Percentiles rank a stretch among this genome's conserved stretches.
phyloP scores from a whole-genome alignment of 495 filamentous ascomycete species.

The Talaromyces stipitatus region DNA sequence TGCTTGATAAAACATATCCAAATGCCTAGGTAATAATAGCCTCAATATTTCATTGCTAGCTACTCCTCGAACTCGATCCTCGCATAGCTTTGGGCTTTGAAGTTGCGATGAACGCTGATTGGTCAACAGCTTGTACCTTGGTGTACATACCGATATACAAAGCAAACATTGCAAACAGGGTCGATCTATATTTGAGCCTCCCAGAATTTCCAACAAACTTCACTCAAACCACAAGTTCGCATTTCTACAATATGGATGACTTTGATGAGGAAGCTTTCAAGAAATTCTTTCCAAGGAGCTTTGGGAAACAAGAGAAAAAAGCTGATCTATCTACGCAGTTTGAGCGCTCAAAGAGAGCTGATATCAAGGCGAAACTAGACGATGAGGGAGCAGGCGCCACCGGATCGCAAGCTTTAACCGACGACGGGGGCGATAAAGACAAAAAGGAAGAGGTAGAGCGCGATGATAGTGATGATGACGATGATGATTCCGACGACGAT shows the following conservation, averaged over 20 bases:
- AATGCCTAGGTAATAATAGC: not conserved
- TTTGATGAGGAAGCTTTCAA: constrained; percentile 81
- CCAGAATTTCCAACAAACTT: not conserved
- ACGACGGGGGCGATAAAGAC: constrained; percentile 8
- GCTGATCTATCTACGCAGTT: constrained; percentile 74
- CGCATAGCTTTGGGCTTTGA: not conserved
- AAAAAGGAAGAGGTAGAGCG: constrained; percentile 28
- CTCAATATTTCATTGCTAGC: not conserved
- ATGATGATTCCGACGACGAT: constrained; percentile 49
- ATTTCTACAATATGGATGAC: constrained; percentile 15
- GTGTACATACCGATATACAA: not conserved
- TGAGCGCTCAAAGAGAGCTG: constrained; percentile 60
- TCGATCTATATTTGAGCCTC: not conserved
- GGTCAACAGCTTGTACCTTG: not conserved
- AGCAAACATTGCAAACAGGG: constrained; percentile 34
- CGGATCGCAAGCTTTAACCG: constrained; percentile 13
- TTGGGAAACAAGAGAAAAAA: constrained; percentile 73
- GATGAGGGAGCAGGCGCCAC: constrained; percentile 8
- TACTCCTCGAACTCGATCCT: not conserved
- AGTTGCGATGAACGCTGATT: not conserved
- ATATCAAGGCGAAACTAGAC: constrained; percentile 21
- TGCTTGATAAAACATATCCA: not conserved
- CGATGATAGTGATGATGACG: constrained; percentile 40
- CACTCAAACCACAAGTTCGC: constrained; percentile 5
- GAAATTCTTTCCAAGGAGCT: constrained; percentile 71